phyloP scores from a whole-genome alignment of 163 green algal species.

The Scenedesmus sp. region DNA sequence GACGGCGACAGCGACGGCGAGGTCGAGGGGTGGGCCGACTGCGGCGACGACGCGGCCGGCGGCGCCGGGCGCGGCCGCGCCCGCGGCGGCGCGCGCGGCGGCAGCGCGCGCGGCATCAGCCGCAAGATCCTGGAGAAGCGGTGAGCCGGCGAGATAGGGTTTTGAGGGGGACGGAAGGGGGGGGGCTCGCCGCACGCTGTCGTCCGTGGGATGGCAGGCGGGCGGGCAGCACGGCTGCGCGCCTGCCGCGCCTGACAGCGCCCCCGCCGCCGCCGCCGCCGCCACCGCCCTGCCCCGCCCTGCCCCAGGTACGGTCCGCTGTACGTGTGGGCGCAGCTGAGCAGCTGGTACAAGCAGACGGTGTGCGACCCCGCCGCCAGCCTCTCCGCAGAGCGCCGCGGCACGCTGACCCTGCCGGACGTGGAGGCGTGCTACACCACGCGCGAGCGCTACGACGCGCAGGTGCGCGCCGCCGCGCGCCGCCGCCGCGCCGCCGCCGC shows the following conservation, averaged over 20 bases:
- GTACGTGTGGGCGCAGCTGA: slow-evolving; percentile 89
- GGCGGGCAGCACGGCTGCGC: too few species aligned
- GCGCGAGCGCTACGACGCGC: slow-evolving; percentile 51
- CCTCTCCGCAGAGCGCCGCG: slow-evolving; percentile 85
- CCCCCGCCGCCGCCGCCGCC: too few species aligned
- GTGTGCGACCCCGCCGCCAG: slow-evolving; percentile 89
- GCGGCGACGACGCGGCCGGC: slow-evolving; percentile 1
- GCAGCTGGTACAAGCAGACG: slow-evolving; percentile 92
- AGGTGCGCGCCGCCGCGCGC: slow-evolving; percentile 36
- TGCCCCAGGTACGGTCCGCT: slow-evolving; percentile 65
- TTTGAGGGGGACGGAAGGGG: too few species aligned
- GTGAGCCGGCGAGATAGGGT: slow-evolving; percentile 7
- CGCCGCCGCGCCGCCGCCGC: background rate
- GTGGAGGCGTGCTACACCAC: slow-evolving; percentile 75
- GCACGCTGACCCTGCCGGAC: slow-evolving; percentile 86
- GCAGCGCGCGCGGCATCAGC: background rate
- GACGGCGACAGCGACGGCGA: background rate
- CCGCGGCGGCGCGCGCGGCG: background rate
- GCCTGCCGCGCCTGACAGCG: too few species aligned
- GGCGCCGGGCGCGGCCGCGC: background rate
- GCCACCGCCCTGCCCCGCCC: background rate
- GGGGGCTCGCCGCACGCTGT: too few species aligned
- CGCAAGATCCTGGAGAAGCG: slow-evolving; percentile 36
- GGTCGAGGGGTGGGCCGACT: too few species aligned
- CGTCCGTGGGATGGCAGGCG: too few species aligned